Base-by-base conservation (phyloP, 345 rosid genomes). In the Firmiana major region DNA sequence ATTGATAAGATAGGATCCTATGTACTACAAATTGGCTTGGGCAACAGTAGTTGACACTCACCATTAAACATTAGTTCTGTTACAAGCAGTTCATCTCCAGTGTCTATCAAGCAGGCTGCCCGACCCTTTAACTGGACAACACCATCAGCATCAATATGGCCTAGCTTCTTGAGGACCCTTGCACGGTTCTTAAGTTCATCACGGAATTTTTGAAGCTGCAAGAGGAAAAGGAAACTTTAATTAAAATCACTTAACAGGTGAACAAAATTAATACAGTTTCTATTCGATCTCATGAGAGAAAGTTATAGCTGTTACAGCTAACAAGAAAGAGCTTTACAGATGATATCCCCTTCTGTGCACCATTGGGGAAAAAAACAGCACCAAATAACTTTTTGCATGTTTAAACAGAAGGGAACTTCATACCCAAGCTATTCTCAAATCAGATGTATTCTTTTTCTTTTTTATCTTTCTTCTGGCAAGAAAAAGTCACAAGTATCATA, bases 51-150 rank as follows among this genome's bases (percentile, higher is more conserved):
- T 46, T 46, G 45, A 63, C 53, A 65, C 59, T 79, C 83, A 93
- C 99, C 99, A 81, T 96, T 96, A 62, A 96, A 96, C 98, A 96
- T 96, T 77, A 93, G 90, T 79, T 94, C 99, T 49, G 99, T 96
- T 73, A 96, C 99, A 79, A 96, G 97, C 57, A 96, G 87, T 86
- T 96, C 99, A 82, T 96, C 99, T 84, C 97, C 99, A 26, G 99
- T 96, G 87, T 96, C 99, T 79, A 96, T 90, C 90, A 96, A 90
- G 85, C 98, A 96, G 75, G 99, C 98, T 83, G 98, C 99, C 78
- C 98, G 87, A 77, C 99, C 98, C 85, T 93, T 96, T 68, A 96
- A 77, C 87, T 87, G 97, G 81, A 96, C 97, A 6, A 93, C 90
- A 81, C 97, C 89, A 78, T 92, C 97, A 17, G 88, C 94, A 82